Conservation (phyloP, 2,329 filamentous ascomycete genomes). For the Aspergillus niger region DNA sequence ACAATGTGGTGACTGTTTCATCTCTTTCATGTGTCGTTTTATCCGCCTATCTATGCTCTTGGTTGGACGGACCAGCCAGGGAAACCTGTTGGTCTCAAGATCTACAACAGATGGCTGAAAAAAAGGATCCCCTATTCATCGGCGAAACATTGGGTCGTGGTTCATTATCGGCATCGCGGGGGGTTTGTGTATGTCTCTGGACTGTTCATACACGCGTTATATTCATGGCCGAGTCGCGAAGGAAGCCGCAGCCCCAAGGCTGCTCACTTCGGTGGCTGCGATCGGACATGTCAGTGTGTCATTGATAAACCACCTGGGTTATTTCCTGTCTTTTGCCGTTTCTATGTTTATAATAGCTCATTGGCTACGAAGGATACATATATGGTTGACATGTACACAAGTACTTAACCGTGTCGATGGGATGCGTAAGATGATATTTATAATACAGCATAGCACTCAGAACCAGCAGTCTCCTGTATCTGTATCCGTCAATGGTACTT, state of each 20-base stretch:
- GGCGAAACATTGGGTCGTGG: conserved; percentile 17
- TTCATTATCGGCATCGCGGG: conserved; percentile 12
- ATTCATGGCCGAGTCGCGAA: conserved; percentile 2
- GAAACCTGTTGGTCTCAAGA: conserved; percentile 15
- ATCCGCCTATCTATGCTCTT: conserved; percentile 6
- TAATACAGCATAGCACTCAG: too few species aligned
- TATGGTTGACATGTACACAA: neutral
- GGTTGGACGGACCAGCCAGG: conserved; percentile 12
- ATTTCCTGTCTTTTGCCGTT: neutral
- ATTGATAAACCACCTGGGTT: neutral
- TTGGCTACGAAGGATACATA: conserved; percentile 7
- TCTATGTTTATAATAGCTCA: conserved; percentile 10
- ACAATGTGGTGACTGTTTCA: conserved; percentile 11
- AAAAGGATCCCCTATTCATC: conserved; percentile 12
- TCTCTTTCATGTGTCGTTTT: conserved; percentile 14
- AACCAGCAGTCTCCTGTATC: too few species aligned
- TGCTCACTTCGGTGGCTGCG: neutral
- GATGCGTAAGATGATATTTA: neutral
- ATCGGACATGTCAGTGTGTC: neutral
- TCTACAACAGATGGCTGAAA: conserved; percentile 15
- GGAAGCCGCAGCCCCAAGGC: neutral
- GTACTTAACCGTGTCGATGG: neutral
- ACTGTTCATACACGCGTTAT: conserved; percentile 13
- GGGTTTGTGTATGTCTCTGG: neutral
- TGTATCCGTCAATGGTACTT: neutral